Conservation (phyloP, 805 yeast genomes). For the Saturnispora sanitii region DNA sequence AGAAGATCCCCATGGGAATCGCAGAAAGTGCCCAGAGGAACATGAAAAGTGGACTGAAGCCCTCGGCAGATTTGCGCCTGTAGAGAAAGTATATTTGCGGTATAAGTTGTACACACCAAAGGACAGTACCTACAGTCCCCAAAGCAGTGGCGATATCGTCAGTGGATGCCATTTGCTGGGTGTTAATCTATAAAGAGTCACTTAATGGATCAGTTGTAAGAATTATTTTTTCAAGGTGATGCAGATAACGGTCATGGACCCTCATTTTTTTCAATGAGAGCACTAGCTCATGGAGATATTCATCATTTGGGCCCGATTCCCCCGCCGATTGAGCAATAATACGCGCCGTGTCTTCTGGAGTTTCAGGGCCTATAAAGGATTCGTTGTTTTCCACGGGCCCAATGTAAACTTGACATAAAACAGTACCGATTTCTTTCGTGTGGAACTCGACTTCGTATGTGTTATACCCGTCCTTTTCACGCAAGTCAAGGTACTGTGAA, state of each 20-base stretch:
- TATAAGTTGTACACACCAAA: slow-evolving; percentile 86
- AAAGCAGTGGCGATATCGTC: slow-evolving; percentile 56
- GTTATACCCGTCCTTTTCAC: slow-evolving; percentile 88
- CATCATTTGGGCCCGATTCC: slow-evolving; percentile 73
- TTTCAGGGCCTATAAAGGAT: slow-evolving; percentile 81
- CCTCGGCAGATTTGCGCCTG: slow-evolving; percentile 70
- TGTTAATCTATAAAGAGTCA: not conserved
- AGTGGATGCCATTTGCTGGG: slow-evolving; percentile 12
- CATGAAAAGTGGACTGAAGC: slow-evolving; percentile 87
- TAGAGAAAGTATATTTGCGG: slow-evolving; percentile 67
- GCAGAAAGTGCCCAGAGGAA: slow-evolving; percentile 75
- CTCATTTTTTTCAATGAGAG: slow-evolving; percentile 36
- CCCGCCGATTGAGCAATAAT: slow-evolving; percentile 52
- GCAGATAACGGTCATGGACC: slow-evolving; percentile 36
- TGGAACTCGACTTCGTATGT: slow-evolving; percentile 57
- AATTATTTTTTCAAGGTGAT: slow-evolving; percentile 17
- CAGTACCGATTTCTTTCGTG: slow-evolving; percentile 31
- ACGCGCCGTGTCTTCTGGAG: slow-evolving; percentile 45
- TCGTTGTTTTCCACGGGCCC: slow-evolving; percentile 75
- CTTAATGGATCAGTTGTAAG: not conserved
- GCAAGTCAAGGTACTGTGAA: slow-evolving; percentile 56
- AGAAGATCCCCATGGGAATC: slow-evolving; percentile 80
- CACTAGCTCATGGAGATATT: slow-evolving; percentile 52
- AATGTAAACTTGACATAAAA: slow-evolving; percentile 62
- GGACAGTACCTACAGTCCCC: slow-evolving; percentile 82